These are phyloP conservation scores for Medicago truncatula DNA, from an alignment of 306 rosid species.

Conservation along the genomic window DNA sequence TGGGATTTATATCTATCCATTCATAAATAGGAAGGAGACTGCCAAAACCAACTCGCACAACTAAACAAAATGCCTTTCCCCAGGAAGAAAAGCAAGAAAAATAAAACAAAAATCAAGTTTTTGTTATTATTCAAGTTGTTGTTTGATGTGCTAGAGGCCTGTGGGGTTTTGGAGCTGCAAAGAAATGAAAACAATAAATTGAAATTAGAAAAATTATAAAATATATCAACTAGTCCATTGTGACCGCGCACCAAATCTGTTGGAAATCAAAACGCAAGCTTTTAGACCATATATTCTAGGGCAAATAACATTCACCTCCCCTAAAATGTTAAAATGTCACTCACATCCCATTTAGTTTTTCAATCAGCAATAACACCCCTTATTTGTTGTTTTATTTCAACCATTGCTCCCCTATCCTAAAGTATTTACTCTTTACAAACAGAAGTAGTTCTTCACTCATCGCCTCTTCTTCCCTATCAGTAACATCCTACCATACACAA, in stretches of 20 bases:
- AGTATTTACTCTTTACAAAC: too few species aligned
- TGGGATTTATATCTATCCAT: background rate
- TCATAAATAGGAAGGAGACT: background rate
- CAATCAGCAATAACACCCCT: too few species aligned
- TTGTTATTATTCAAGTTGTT: slow-evolving; percentile 46
- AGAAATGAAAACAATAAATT: slow-evolving; percentile 16
- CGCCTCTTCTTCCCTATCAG: too few species aligned
- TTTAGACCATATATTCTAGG: background rate
- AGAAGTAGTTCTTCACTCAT: too few species aligned
- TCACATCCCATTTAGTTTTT: too few species aligned
- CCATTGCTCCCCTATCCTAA: too few species aligned
- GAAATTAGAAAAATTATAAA: background rate
- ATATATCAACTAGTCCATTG: background rate
- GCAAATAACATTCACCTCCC: too few species aligned
- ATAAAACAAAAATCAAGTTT: too few species aligned
- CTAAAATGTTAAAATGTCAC: too few species aligned
- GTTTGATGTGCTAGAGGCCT: slow-evolving; percentile 53
- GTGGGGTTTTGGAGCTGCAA: slow-evolving; percentile 96
- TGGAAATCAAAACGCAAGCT: background rate
- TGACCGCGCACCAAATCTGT: background rate
- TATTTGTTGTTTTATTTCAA: too few species aligned
- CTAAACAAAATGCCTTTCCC: background rate
- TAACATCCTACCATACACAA: too few species aligned
- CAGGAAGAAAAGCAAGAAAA: background rate
- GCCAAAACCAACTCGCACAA: background rate